Percentiles rank a stretch among this genome's conserved stretches.
Conservation (phyloP, 75 land plant genomes). For the Picea sitchensis region DNA sequence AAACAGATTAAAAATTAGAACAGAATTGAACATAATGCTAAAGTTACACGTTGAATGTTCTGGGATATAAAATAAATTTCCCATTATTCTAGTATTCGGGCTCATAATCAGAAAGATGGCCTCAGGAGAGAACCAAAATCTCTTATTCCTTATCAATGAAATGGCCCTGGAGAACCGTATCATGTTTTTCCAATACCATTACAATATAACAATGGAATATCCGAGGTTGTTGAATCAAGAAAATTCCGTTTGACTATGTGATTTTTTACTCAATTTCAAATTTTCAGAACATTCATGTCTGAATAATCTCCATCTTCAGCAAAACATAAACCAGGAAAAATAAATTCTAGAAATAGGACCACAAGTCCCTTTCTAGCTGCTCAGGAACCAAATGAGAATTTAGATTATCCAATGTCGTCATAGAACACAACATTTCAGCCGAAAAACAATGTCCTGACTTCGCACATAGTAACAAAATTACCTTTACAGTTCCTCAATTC, state of each 20-base stretch:
- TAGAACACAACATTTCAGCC: not conserved
- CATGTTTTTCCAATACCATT: not conserved
- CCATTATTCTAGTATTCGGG: not conserved
- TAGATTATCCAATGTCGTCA: not conserved
- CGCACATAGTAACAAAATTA: not conserved
- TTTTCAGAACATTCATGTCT: not conserved
- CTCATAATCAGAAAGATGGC: not conserved
- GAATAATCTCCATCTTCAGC: not conserved
- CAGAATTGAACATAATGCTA: too few relatives aligned
- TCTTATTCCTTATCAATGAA: not conserved
- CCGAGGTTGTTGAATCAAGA: not conserved
- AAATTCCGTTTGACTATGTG: not conserved
- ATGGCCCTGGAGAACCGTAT: not conserved
- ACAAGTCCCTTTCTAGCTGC: not conserved
- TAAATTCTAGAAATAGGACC: not conserved
- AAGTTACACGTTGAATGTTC: not conserved
- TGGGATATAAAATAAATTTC: not conserved
- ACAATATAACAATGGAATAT: not conserved
- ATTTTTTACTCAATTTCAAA: not conserved
- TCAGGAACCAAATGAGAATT: not conserved
- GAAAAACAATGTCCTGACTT: not conserved
- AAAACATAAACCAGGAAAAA: constrained; percentile 2
- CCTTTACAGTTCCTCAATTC: not conserved
- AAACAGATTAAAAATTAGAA: not conserved
- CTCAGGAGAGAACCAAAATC: not conserved